Evolutionary conservation across 768 basidiomycete species (phyloP).

Genomic region (Suillus paluster): DNA sequence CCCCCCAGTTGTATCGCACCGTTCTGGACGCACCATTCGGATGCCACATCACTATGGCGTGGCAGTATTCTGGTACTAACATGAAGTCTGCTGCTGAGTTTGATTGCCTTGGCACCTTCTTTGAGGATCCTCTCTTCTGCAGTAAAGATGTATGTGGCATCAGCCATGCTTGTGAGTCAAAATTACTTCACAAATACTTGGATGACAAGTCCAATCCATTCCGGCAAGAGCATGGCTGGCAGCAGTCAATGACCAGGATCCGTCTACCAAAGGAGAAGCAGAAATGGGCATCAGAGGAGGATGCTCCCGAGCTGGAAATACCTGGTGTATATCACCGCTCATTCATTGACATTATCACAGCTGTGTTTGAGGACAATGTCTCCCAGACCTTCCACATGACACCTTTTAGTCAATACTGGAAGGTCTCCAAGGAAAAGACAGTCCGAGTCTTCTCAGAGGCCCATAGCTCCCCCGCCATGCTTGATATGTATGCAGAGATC

Average conservation of each 20-base stretch:
- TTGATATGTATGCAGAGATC: background rate
- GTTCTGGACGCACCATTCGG: no score
- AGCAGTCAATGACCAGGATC: conserved; percentile 5
- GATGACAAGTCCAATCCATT: conserved; percentile 8
- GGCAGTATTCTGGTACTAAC: conserved; percentile 25
- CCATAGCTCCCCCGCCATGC: background rate
- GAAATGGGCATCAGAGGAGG: background rate
- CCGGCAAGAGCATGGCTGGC: conserved; percentile 9
- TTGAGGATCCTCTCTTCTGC: conserved; percentile 27
- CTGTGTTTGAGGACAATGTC: conserved; percentile 1
- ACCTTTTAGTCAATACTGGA: conserved; percentile 11
- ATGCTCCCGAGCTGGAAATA: conserved; percentile 8
- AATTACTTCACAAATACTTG: conserved; percentile 9
- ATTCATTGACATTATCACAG: conserved; percentile 7
- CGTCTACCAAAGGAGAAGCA: conserved; percentile 10
- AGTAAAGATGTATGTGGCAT: conserved; percentile 23
- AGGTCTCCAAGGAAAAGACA: background rate
- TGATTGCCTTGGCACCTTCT: conserved; percentile 16
- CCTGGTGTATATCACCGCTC: conserved; percentile 8
- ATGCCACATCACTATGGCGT: no score
- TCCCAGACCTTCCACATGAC: conserved; percentile 9
- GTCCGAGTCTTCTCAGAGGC: conserved; percentile 7
- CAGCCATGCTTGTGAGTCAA: conserved; percentile 6
- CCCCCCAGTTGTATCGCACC: no score
- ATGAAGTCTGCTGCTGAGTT: conserved; percentile 12